Evolutionary conservation across 306 rosid genomes (phyloP).

Genomic region (Vigna hirtella): DNA sequence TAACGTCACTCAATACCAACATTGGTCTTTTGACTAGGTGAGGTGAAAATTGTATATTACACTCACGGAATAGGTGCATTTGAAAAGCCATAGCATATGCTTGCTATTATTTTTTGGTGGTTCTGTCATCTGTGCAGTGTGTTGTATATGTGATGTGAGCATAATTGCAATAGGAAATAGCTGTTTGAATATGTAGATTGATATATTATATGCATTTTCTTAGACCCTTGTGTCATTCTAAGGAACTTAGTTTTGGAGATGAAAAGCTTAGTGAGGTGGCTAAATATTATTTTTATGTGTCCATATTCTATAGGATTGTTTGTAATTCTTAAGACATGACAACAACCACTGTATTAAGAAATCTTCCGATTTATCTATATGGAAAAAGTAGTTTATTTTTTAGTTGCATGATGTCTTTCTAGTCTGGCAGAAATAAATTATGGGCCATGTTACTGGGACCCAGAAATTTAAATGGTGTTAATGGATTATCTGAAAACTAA

Average conservation of each 20-base stretch:
- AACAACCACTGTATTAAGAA: constrained; percentile 33
- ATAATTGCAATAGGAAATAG: constrained; percentile 38
- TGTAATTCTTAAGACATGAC: constrained; percentile 25
- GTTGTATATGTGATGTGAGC: constrained; percentile 41
- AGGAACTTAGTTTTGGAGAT: constrained; percentile 40
- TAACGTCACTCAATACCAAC: constrained; percentile 39
- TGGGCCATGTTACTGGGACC: constrained; percentile 25
- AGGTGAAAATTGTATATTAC: constrained; percentile 47
- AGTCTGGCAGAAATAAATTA: neutral
- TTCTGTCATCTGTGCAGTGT: constrained; percentile 46
- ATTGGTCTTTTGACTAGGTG: constrained; percentile 40
- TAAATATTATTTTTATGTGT: constrained; percentile 28
- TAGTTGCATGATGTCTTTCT: constrained; percentile 15
- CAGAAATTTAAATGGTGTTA: neutral
- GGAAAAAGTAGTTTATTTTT: constrained; percentile 22
- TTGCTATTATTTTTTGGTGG: constrained; percentile 35
- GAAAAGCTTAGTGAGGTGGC: constrained; percentile 24
- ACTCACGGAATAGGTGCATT: constrained; percentile 40
- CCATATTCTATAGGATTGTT: constrained; percentile 34
- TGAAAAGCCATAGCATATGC: constrained; percentile 34
- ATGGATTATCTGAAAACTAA: neutral
- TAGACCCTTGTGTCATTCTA: constrained; percentile 40
- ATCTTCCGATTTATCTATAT: constrained; percentile 32
- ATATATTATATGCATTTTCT: constrained; percentile 41
- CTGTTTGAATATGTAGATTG: constrained; percentile 39